Percentiles rank a stretch among this genome's conserved stretches.
Conservation (phyloP, 176 grass and related monocot species). For the Zea luxurians region DNA sequence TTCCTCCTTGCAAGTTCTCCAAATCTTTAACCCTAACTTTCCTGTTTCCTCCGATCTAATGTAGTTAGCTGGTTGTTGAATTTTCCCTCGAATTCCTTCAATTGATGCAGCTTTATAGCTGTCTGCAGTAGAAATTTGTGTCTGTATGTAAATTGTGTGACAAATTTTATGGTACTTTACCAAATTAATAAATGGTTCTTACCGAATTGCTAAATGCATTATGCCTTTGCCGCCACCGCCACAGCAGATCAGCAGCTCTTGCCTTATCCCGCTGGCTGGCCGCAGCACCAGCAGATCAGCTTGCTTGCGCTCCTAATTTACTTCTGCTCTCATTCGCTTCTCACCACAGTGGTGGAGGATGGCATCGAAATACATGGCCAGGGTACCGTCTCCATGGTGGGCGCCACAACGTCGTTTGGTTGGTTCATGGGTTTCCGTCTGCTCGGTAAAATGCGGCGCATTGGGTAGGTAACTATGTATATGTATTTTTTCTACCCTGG, state of each 20-base stretch:
- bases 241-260: background rate
- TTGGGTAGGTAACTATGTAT: constrained; percentile 45
- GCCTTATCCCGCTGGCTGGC: background rate
- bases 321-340: background rate
- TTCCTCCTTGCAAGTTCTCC: background rate
- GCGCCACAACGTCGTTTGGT: background rate
- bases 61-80: no score
- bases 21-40: no score
- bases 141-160: no score
- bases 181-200: no score
- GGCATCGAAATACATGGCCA: constrained; percentile 35
- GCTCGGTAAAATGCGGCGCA: background rate
- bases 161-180: no score
- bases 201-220: no score
- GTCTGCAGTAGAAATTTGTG: no score
- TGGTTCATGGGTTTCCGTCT: background rate
- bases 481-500: background rate
- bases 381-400: background rate
- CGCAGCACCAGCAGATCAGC: background rate
- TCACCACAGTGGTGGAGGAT: constrained; percentile 5
- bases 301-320: background rate
- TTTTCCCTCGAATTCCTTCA: no score
- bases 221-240: no score
- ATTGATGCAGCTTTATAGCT: no score
- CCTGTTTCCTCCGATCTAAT: no score